A percentile compares a stretch with the other conserved stretches of the same genome.
phyloP scores from a whole-genome alignment of 805 yeast genomes.

The Suhomyces prunicola region DNA sequence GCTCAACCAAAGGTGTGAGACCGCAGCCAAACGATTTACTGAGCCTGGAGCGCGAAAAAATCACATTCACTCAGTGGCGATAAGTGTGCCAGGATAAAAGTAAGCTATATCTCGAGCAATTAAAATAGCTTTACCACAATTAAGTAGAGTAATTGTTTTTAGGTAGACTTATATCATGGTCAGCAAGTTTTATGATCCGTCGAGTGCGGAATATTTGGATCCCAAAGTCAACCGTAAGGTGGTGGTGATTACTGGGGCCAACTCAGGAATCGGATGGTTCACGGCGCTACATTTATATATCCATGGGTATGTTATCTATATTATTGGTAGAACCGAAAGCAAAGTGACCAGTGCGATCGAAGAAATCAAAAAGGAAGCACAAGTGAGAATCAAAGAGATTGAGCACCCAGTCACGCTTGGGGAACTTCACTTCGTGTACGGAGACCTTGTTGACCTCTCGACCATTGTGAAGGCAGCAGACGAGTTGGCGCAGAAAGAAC shows the following conservation, averaged over 20 bases:
- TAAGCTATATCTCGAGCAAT: too few species aligned
- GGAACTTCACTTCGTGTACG: conserved; percentile 46
- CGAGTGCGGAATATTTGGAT: conserved; percentile 25
- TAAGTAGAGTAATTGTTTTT: too few species aligned
- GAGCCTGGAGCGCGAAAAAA: background rate
- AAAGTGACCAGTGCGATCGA: conserved; percentile 32
- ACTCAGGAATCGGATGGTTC: conserved; percentile 41
- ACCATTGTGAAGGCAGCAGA: conserved; percentile 27
- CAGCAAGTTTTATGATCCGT: conserved; percentile 23
- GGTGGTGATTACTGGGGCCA: conserved; percentile 39
- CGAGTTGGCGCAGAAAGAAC: conserved; percentile 22
- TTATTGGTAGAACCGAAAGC: conserved; percentile 33
- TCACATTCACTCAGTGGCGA: background rate
- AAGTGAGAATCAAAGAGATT: conserved; percentile 12
- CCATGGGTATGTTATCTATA: conserved; percentile 37
- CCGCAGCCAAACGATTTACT: background rate
- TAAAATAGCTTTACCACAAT: too few species aligned
- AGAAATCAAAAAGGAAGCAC: conserved; percentile 33
- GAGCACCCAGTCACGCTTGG: conserved; percentile 34
- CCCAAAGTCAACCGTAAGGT: conserved; percentile 26
- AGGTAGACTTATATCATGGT: background rate
- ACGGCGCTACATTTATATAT: conserved; percentile 37
- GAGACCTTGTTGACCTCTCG: conserved; percentile 48
- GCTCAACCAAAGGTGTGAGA: background rate
- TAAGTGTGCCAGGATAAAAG: background rate